These are phyloP conservation scores for Eudorina sp. DNA, from an alignment of 139 green algal species.

Conservation along the genomic window DNA sequence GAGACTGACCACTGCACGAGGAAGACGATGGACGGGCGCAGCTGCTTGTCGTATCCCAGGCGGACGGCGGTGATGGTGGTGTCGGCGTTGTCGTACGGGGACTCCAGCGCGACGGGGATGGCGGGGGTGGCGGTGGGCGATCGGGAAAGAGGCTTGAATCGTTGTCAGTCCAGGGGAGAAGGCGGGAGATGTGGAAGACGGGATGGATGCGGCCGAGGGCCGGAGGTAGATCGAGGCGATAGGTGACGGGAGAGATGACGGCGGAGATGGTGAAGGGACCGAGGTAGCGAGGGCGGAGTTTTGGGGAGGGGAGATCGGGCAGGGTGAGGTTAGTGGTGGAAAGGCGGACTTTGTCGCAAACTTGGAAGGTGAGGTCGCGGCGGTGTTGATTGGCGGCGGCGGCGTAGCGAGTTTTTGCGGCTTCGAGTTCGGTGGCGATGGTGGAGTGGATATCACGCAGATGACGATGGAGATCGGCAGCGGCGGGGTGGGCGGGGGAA, in stretches of 20 bases:
- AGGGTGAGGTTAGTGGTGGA: slow-evolving; percentile 44
- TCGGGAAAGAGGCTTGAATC: background rate
- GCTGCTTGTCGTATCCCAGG: background rate
- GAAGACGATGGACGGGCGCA: background rate
- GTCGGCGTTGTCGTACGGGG: background rate
- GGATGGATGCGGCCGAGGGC: slow-evolving; percentile 22
- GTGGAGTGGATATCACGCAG: slow-evolving; percentile 36
- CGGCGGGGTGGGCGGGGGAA: background rate
- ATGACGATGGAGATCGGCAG: background rate
- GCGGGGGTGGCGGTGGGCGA: background rate
- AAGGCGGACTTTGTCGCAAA: slow-evolving; percentile 41
- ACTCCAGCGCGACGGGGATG: background rate
- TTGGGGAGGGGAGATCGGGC: slow-evolving; percentile 8
- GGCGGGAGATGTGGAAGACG: slow-evolving; percentile 43
- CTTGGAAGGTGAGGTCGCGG: slow-evolving; percentile 39
- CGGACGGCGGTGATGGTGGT: background rate
- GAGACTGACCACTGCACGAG: background rate
- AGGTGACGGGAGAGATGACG: slow-evolving; percentile 39
- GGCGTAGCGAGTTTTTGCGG: slow-evolving; percentile 4
- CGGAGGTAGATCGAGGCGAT: slow-evolving; percentile 30
- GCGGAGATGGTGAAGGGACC: slow-evolving; percentile 42
- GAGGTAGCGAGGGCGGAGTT: slow-evolving; percentile 37
- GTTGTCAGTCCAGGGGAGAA: slow-evolving; percentile 36
- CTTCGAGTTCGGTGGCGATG: slow-evolving; percentile 1
- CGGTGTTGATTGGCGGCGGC: slow-evolving; percentile 20